phyloP scores from a whole-genome alignment of 768 basidiomycete species.

The Termitomyces eurrhizus region DNA sequence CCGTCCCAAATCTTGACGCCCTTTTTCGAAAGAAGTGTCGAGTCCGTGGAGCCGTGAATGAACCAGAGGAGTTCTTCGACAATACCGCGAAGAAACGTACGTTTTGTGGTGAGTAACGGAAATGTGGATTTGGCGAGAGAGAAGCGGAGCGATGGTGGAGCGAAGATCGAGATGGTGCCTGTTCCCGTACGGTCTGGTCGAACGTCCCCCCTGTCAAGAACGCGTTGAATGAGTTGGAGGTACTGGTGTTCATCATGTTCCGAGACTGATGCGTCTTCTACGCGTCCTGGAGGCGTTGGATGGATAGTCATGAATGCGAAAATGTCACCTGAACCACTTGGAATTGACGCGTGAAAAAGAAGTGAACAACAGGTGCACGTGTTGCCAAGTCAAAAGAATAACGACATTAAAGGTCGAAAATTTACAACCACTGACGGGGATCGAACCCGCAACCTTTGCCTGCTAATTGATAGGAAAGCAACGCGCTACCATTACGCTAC shows the following conservation, averaged over 20 bases:
- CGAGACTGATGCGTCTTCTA: conserved; percentile 57
- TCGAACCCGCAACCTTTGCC: conserved; percentile 18
- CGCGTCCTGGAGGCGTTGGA: neutral
- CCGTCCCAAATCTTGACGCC: conserved; percentile 98
- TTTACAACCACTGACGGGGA: conserved; percentile 12
- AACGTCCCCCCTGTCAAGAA: conserved; percentile 70
- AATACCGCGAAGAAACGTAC: conserved; percentile 89
- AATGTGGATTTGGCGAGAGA: conserved; percentile 71
- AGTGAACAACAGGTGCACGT: neutral
- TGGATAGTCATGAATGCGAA: conserved; percentile 1
- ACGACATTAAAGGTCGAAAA: accelerated
- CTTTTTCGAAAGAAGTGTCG: conserved; percentile 66
- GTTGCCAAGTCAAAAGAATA: neutral
- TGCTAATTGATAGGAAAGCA: conserved; percentile 10
- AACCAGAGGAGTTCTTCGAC: conserved; percentile 97
- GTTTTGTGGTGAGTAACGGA: conserved; percentile 92
- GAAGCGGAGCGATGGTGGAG: conserved; percentile 87
- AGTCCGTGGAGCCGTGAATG: conserved; percentile 79
- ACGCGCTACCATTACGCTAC: conserved; percentile 17
- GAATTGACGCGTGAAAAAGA: neutral
- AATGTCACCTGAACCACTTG: no score
- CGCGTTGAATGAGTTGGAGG: conserved; percentile 71
- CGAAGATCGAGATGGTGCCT: conserved; percentile 89
- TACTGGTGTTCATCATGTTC: conserved; percentile 88
- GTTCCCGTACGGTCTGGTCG: conserved; percentile 94